These are phyloP conservation scores for Geosmithia morbida DNA, from an alignment of 2,329 filamentous ascomycete species.

Conservation along the genomic window DNA sequence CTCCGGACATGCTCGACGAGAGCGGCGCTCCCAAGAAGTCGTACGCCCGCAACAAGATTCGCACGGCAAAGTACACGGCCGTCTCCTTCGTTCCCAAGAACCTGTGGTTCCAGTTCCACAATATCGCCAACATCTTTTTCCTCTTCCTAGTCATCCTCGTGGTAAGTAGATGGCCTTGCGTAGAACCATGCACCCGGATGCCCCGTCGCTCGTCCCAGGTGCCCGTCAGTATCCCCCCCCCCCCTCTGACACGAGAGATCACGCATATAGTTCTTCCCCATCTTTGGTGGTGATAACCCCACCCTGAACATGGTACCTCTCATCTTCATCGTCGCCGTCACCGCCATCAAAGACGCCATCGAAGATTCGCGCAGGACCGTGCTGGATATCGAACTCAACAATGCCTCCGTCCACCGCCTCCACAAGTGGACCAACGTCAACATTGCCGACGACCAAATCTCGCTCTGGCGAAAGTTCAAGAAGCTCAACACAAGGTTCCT, in stretches of 20 bases:
- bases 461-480: slow-evolving; percentile 76
- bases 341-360: slow-evolving; percentile 84
- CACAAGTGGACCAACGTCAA: slow-evolving; percentile 90
- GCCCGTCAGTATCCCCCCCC: background rate
- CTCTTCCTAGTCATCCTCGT: slow-evolving; percentile 87
- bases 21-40: slow-evolving; percentile 57
- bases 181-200: too few relatives aligned
- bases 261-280: slow-evolving; percentile 66
- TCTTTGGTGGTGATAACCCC: slow-evolving; percentile 86
- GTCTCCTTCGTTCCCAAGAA: slow-evolving; percentile 95
- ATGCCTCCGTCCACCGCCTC: slow-evolving; percentile 83
- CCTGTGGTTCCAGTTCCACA: slow-evolving; percentile 95
- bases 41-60: slow-evolving; percentile 88
- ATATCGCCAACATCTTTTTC: slow-evolving; percentile 97
- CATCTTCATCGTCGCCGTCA: slow-evolving; percentile 82
- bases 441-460: slow-evolving; percentile 73
- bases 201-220: too few relatives aligned
- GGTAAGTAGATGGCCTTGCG: slow-evolving; percentile 42
- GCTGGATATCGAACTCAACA: slow-evolving; percentile 88
- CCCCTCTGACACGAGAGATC: background rate
- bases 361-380: slow-evolving; percentile 90
- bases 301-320: slow-evolving; percentile 81
- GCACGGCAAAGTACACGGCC: slow-evolving; percentile 94
- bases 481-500: slow-evolving; percentile 62
- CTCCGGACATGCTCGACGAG: slow-evolving; percentile 61